Percentiles rank a stretch among this genome's conserved stretches.
Conservation (phyloP, 768 basidiomycete species). For the Leccinum incarnatum region DNA sequence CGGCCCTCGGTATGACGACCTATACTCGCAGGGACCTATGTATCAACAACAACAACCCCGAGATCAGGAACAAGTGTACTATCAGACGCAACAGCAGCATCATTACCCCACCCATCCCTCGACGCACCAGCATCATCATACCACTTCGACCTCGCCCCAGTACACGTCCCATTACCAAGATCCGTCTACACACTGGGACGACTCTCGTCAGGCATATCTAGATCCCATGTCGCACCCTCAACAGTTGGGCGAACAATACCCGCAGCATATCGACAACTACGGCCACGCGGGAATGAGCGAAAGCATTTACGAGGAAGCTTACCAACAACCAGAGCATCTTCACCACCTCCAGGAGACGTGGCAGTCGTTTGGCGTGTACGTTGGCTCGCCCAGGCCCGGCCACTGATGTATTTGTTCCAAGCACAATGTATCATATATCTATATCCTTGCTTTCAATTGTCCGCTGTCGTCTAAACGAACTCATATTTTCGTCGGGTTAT, state of each 20-base stretch:
- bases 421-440: not conserved
- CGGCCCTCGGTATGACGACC: conserved; percentile 17
- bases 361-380: conserved; percentile 64
- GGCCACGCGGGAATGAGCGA: not conserved
- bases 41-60: conserved; percentile 11
- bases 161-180: conserved; percentile 10
- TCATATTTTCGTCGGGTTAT: not conserved
- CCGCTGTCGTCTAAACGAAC: not conserved
- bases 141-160: conserved; percentile 5
- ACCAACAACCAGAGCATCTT: conserved; percentile 15
- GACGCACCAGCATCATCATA: conserved; percentile 1
- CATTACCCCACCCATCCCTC: conserved; percentile 10
- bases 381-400: conserved; percentile 25
- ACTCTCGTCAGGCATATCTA: conserved; percentile 1
- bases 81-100: conserved; percentile 21
- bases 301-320: conserved; percentile 3
- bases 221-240: conserved; percentile 1
- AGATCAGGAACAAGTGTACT: conserved; percentile 21
- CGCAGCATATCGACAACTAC: conserved; percentile 6
- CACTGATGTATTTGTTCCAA: not conserved
- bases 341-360: conserved; percentile 53
- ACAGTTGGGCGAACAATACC: not conserved
- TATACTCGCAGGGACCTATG: conserved; percentile 10
- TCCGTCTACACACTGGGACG: conserved; percentile 18
- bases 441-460: not conserved